Base-by-base conservation (phyloP, 2,329 filamentous ascomycete species). In the Clarireedia hainanense region DNA sequence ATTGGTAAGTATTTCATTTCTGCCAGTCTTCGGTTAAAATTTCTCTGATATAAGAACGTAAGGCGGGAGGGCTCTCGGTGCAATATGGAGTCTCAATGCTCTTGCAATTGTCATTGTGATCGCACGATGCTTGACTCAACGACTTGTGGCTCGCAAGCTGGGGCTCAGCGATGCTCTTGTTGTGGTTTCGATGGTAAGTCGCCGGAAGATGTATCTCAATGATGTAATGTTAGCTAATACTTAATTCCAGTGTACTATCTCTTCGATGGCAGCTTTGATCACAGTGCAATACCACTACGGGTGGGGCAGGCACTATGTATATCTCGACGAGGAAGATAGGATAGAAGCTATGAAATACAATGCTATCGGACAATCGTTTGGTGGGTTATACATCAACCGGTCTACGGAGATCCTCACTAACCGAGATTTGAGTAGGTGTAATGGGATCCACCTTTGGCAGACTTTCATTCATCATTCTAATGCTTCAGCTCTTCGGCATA, bases 361-460 rank as follows among this genome's bases (percentile, higher is more conserved):
- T n/a, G 54, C 57, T 15, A 56, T 60, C 10, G 54, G 56, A 5
- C 57, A 62, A 46, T 34, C 59, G 17, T 57, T 60, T 34, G 58
- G 58, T 61, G 40, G 20, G 37, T 37, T 14, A 6, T 15, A 5
- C 14, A 50, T 15, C n/a, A 15, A n/a, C 27, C 24, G 2, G 3
- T 5, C 6, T 14, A 27, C 5, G 14, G 27, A 2, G n/a, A 10
- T 5, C 23, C 7, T 54, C 6, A 20, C 20, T 30, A 10, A 51
- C 10, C 3, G 20, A 36, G 4, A n/a, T 5, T 20, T 47, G 23
- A 17, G n/a, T 43, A 62, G 60, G 59, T 30, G 50, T 62, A 5
- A 59, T 64, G 57, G 56, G 51, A 4, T 49, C 62, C 24, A 57
- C 52, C 4, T 63, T 58, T 26, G 59, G 60, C 5, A 36, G 60